Base-by-base conservation (phyloP, 495 filamentous ascomycete genomes). In the Podospora appendiculata region DNA sequence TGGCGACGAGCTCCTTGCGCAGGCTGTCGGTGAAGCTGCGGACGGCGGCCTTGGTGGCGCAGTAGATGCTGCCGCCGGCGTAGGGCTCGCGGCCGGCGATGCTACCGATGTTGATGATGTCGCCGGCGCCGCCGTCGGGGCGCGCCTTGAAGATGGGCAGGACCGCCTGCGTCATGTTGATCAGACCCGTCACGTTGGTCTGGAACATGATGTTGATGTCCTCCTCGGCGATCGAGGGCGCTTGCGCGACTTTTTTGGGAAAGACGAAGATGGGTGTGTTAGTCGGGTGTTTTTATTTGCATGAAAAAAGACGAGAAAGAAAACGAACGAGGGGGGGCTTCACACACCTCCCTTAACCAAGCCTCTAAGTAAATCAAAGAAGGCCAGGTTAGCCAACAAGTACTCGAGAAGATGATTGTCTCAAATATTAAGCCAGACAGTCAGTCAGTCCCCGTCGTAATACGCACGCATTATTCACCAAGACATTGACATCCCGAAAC, bases 81-180 rank as follows among this genome's bases (percentile, higher is more conserved):
- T 98, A 98, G 10, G 87, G 78, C 59, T 96, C 92, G 39, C 93
- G 81, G 18, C 93, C 93, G 19, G 93, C 93, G 64, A 98, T 93
- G 60, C 86, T 91, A 50, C 93, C 93, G 63, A 98, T 88, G 70
- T 96, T 97, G 69, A 98, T 94, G 63, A 98, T 91, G 62, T 98
- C 93, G 54, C 93, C 93, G 32, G 75, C 72, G 48, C 90, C 91
- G 47, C 89, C 88, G 12, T 76, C 69, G 2, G 43, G 43, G 39
- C 89, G 83, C 63, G 83, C 79, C 74, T 90, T 85, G 79, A 90
- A 95, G 66, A 90, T 84, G 16, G 85, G 80, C 16, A 98, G 78
- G 45, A 96, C 72, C 32, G 88, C 89, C 75, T 98, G 93, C 7
- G 93, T 97, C 88, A 98, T 93, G 76, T 90, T 87, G 73, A 98